Evolutionary conservation across 1,139 yeast genomes (phyloP).

Genomic region (Keqinozyma sinolaborantium): DNA sequence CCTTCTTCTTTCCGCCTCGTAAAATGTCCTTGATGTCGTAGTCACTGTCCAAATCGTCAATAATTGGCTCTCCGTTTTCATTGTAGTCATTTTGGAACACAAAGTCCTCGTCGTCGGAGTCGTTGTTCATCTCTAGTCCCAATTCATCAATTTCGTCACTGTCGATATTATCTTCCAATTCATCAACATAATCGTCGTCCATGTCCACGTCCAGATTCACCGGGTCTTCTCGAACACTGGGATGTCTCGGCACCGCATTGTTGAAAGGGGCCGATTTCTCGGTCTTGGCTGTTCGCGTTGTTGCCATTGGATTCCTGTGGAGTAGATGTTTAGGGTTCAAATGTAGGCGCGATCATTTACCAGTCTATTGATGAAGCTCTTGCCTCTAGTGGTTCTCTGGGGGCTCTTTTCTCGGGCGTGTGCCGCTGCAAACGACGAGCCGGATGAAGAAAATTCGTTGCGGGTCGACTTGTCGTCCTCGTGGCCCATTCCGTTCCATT

Average conservation of each 20-base stretch:
- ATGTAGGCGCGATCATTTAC: too few relatives aligned
- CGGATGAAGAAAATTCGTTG: too few relatives aligned
- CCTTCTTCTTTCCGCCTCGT: conserved; percentile 45
- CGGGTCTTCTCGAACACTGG: too few relatives aligned
- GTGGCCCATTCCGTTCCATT: conserved; percentile 18
- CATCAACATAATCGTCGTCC: conserved; percentile 15
- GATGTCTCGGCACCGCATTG: too few relatives aligned
- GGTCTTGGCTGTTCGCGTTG: too few relatives aligned
- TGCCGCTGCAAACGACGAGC: too few relatives aligned
- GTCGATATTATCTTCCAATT: conserved; percentile 10
- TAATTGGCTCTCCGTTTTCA: conserved; percentile 21
- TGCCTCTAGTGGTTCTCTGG: too few relatives aligned
- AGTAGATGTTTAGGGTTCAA: too few relatives aligned
- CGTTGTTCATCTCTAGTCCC: neutral
- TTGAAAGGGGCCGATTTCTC: too few relatives aligned
- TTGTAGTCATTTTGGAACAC: conserved; percentile 7
- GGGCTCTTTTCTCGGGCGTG: too few relatives aligned
- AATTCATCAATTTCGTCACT: conserved; percentile 6
- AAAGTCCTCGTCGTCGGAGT: conserved; percentile 1
- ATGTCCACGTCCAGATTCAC: conserved; percentile 9
- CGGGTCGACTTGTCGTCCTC: neutral
- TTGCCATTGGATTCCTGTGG: too few relatives aligned
- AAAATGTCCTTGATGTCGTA: conserved; percentile 58
- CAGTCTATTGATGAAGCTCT: too few relatives aligned
- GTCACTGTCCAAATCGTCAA: conserved; percentile 42